These are phyloP conservation scores for Blakeslea trispora DNA, from an alignment of 371 early-diverging fungal genomes.

Conservation along the genomic window DNA sequence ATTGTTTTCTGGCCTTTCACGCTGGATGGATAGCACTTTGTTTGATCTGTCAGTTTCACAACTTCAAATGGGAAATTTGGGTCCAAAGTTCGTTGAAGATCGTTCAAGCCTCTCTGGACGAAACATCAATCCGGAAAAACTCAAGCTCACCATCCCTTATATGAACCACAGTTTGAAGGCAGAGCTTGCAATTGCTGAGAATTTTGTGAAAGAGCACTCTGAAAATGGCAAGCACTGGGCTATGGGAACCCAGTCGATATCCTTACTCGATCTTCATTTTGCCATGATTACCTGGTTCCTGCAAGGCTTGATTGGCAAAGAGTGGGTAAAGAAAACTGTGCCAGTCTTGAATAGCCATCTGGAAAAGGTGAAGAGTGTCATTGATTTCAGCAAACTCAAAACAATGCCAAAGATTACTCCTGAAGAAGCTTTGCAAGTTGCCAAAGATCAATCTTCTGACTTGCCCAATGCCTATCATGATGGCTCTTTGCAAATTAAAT, in stretches of 20 bases:
- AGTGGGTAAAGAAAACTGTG: conserved; percentile 6
- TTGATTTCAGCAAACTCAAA: conserved; percentile 18
- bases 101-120: conserved; percentile 15
- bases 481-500: conserved; percentile 20
- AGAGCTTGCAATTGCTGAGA: conserved; percentile 9
- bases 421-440: conserved; percentile 15
- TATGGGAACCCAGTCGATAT: conserved; percentile 10
- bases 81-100: conserved; percentile 18
- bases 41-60: conserved; percentile 13
- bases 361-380: conserved; percentile 24
- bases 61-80: conserved; percentile 9
- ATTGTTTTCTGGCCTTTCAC: background rate
- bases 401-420: background rate
- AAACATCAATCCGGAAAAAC: background rate
- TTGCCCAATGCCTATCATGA: conserved; percentile 12
- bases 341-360: conserved; percentile 29
- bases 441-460: conserved; percentile 9
- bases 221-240: conserved; percentile 12
- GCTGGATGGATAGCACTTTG: conserved; percentile 14
- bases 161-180: conserved; percentile 12
- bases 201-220: conserved; percentile 5
- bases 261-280: conserved; percentile 14
- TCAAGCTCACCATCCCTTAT: conserved; percentile 10
- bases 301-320: background rate
- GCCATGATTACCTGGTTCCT: conserved; percentile 20